Evolutionary conservation across 345 rosid genomes (phyloP).

Genomic region (Reutealis trisperma): DNA sequence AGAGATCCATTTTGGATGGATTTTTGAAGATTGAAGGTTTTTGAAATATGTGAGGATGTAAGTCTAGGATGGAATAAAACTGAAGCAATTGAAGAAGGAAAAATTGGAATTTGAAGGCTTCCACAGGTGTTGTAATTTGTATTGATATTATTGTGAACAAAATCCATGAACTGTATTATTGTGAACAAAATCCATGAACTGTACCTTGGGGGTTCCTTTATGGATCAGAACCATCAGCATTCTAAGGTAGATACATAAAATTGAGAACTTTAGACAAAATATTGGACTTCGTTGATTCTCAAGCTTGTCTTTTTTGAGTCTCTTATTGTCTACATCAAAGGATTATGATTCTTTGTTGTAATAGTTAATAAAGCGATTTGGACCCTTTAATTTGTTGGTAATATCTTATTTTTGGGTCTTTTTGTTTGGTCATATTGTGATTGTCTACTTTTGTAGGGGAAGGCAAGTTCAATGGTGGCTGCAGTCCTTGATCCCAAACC

Average conservation of each 20-base stretch:
- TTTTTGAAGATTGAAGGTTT: not conserved
- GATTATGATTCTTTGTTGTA: not conserved
- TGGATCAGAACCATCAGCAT: not conserved
- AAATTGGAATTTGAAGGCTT: not conserved
- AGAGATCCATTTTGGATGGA: not conserved
- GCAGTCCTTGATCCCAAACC: conserved; percentile 75
- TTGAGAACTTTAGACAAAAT: not conserved
- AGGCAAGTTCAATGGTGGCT: conserved; percentile 96
- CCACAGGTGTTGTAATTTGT: not conserved
- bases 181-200: not conserved
- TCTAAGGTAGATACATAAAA: not conserved
- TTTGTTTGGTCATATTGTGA: not conserved
- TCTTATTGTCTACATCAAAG: not conserved
- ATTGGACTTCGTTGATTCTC: conserved; percentile 1
- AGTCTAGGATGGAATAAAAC: not conserved
- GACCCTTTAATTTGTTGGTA: not conserved
- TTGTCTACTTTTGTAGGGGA: conserved; percentile 53
- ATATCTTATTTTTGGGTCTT: not conserved
- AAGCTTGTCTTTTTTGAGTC: not conserved
- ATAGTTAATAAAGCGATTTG: not conserved
- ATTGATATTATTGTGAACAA: not conserved
- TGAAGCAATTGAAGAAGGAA: not conserved
- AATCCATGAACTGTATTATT: not conserved
- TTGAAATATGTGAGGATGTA: not conserved
- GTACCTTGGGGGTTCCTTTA: not conserved